Evolutionary conservation across 2,329 filamentous ascomycete genomes (phyloP).

Genomic region (Fusarium newnesense): DNA sequence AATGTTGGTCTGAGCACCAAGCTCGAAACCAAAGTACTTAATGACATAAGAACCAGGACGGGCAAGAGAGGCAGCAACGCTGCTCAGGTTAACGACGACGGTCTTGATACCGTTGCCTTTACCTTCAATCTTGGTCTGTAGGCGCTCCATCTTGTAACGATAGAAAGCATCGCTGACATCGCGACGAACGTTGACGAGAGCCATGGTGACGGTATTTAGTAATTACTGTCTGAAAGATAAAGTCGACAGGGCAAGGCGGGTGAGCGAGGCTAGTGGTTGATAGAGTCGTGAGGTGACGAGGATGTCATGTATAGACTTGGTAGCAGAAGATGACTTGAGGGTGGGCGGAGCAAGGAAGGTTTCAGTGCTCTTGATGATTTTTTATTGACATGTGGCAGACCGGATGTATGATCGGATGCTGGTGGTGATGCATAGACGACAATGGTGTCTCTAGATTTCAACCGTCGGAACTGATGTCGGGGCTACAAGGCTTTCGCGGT

Average conservation of each 20-base stretch:
- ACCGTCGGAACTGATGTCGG: slow-evolving; percentile 90
- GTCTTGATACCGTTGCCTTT: slow-evolving; percentile 99
- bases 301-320: slow-evolving; percentile 53
- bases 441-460: slow-evolving; percentile 66
- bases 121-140: slow-evolving; percentile 99
- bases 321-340: slow-evolving; percentile 49
- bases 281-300: slow-evolving; percentile 40
- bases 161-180: slow-evolving; percentile 99
- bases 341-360: slow-evolving; percentile 54
- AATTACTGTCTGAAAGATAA: slow-evolving; percentile 30
- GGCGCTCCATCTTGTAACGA: slow-evolving; percentile 99
- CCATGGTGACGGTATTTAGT: slow-evolving; percentile 75
- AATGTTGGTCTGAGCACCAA: slow-evolving; percentile 98
- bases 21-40: slow-evolving; percentile 99
- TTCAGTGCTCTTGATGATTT: slow-evolving; percentile 66
- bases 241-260: slow-evolving; percentile 28
- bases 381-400: slow-evolving; percentile 66
- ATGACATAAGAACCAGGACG: slow-evolving; percentile 95
- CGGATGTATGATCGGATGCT: slow-evolving; percentile 58
- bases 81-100: slow-evolving; percentile 96
- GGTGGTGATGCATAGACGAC: slow-evolving; percentile 67
- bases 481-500: slow-evolving; percentile 92
- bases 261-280: slow-evolving; percentile 33
- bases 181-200: slow-evolving; percentile 97
- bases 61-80: slow-evolving; percentile 89